Evolutionary conservation across 2,329 filamentous ascomycete genomes (phyloP), one percentile per base, ranked within the genome.

Genomic region (Fonsecaea multimorphosa): DNA sequence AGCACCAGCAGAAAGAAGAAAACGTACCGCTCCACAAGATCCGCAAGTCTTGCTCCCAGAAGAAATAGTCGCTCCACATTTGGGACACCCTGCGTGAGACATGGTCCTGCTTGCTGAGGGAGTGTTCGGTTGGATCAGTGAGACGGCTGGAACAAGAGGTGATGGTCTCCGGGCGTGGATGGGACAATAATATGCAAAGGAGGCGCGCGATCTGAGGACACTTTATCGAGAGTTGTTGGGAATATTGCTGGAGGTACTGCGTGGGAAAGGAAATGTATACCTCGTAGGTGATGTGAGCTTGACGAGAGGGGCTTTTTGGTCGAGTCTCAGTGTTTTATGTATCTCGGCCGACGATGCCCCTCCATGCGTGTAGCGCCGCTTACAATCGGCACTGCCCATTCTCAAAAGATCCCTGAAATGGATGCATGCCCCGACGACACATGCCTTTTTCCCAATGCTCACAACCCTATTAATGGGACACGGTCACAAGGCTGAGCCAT

Each of bases 21-120:
- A n/a, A 71, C 69, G 67, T 60, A 72, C 69, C 58, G 70, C 70
- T 54, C 69, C 69, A 51, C 70, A 72, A 29, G 67, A 68, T 4
- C 61, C 56, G 51, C 70, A 71, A 29, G 67, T 66, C 58, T 72
- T 72, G 44, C 63, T 62, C 5, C 65, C 62, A 14, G 49, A 55
- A 34, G 58, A 61, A 40, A 71, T 69, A 27, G 66, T 61, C 14
- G 65, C 65, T 36, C 69, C 69, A 49, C 69, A 72, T 36, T 71
- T 71, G 3, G 70, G 70, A 54, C 70, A 72, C 14, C 67, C 63
- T n/a, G 61, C 62, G 58, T 70, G 68, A 54, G 66, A 69, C 70
- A 72, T 72, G 19, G 52, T 57, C 19, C 22, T 24, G 19, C 44
- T 9, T 9, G n/a, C 44, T 49, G 44, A 49, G 44, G 38, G 32